Conservation (phyloP, 768 basidiomycete species). For the Mycena pura region DNA sequence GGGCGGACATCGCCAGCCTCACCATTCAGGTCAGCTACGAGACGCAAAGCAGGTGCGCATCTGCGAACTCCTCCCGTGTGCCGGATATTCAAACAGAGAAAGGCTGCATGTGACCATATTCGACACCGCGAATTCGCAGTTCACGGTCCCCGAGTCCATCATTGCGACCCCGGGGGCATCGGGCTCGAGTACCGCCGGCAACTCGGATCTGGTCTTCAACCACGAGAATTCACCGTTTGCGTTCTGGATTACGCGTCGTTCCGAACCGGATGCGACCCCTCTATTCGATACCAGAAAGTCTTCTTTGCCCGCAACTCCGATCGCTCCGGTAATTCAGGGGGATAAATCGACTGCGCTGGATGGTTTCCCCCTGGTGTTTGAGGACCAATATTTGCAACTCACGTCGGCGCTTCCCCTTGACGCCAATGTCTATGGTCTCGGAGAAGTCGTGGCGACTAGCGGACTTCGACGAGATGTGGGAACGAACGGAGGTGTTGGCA, state of each 20-base stretch:
- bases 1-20: slow-evolving; percentile 60
- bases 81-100: slow-evolving; percentile 9
- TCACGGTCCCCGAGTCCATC: slow-evolving; percentile 65
- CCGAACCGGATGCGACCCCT: slow-evolving; percentile 58
- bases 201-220: slow-evolving; percentile 74
- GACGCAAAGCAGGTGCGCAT: slow-evolving; percentile 51
- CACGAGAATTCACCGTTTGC: slow-evolving; percentile 69
- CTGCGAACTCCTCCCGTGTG: not conserved
- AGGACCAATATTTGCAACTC: slow-evolving; percentile 81
- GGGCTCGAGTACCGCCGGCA: slow-evolving; percentile 33
- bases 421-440: slow-evolving; percentile 80
- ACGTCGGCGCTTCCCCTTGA: slow-evolving; percentile 68
- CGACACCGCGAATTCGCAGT: slow-evolving; percentile 67
- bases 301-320: slow-evolving; percentile 66
- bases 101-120: slow-evolving; percentile 74
- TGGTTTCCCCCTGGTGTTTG: slow-evolving; percentile 75
- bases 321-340: slow-evolving; percentile 53
- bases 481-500: slow-evolving; percentile 53
- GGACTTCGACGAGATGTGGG: slow-evolving; percentile 71
- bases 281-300: slow-evolving; percentile 74
- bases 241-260: slow-evolving; percentile 81
- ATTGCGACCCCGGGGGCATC: slow-evolving; percentile 15
- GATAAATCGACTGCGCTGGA: slow-evolving; percentile 64
- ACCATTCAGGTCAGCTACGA: slow-evolving; percentile 75
- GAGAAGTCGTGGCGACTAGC: slow-evolving; percentile 73